Evolutionary conservation across 495 filamentous ascomycete genomes (phyloP).

Genomic region (Xylaria telfairii): DNA sequence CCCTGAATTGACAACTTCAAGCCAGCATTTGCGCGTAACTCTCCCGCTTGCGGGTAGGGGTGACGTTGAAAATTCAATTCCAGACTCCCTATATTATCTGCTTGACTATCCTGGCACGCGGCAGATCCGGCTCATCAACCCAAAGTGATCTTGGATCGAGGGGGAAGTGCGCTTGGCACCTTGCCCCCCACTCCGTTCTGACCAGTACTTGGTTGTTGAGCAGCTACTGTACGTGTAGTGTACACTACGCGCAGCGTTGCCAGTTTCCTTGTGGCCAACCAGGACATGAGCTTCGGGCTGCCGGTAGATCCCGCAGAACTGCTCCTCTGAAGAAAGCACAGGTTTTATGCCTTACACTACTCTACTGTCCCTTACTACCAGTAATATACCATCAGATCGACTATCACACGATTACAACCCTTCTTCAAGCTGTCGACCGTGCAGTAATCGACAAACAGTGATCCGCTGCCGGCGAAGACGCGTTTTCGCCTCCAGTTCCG

Average conservation of each 20-base stretch:
- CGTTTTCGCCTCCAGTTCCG: conserved; percentile 3
- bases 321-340: not conserved
- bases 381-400: conserved; percentile 15
- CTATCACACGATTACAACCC: conserved; percentile 6
- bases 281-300: conserved; percentile 7
- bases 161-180: conserved; percentile 24
- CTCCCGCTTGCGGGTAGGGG: conserved; percentile 6
- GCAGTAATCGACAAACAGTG: not conserved
- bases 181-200: conserved; percentile 20
- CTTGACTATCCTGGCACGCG: conserved; percentile 6
- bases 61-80: conserved; percentile 2
- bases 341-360: conserved; percentile 16
- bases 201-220: conserved; percentile 16
- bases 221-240: conserved; percentile 5
- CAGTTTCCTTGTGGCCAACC: conserved; percentile 16
- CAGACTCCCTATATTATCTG: conserved; percentile 1
- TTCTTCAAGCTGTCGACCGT: conserved; percentile 6
- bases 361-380: not conserved
- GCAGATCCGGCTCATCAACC: conserved; percentile 24
- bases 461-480: not conserved
- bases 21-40: conserved; percentile 10
- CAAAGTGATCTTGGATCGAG: conserved; percentile 25
- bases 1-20: not conserved
- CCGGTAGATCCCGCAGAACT: conserved; percentile 22
- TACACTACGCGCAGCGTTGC: conserved; percentile 8